Percentiles rank a stretch among this genome's conserved stretches.
Evolutionary conservation across 352 stramenopile genomes (phyloP).

Genomic region (Globisporangium paddicum): DNA sequence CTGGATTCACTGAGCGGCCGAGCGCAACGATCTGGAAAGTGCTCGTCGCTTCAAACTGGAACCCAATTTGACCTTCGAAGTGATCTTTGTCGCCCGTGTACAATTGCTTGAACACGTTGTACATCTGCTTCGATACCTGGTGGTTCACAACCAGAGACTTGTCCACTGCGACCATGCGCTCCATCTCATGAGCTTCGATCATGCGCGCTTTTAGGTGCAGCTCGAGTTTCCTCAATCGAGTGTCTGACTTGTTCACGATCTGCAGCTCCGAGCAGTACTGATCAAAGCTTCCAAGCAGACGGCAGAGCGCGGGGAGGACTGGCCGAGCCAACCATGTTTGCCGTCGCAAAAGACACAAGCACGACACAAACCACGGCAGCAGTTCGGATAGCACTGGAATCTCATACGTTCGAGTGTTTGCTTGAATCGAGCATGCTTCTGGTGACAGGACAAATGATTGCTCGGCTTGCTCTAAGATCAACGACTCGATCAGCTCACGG

Average conservation of each 20-base stretch:
- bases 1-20: slow-evolving; percentile 71
- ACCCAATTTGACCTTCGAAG: slow-evolving; percentile 87
- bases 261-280: slow-evolving; percentile 71
- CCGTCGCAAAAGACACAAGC: slow-evolving; percentile 70
- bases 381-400: slow-evolving; percentile 60
- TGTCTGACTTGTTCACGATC: slow-evolving; percentile 54
- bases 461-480: slow-evolving; percentile 49
- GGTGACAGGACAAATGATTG: slow-evolving; percentile 32
- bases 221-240: slow-evolving; percentile 61
- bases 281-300: slow-evolving; percentile 61
- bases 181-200: slow-evolving; percentile 64
- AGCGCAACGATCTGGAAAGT: slow-evolving; percentile 80
- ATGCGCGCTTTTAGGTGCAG: slow-evolving; percentile 44
- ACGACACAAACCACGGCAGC: slow-evolving; percentile 76
- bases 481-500: slow-evolving; percentile 40
- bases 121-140: slow-evolving; percentile 64
- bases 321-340: slow-evolving; percentile 75
- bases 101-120: slow-evolving; percentile 86
- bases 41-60: slow-evolving; percentile 84
- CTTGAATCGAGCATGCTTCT: slow-evolving; percentile 20
- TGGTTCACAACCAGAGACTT: slow-evolving; percentile 35
- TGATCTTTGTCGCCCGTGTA: slow-evolving; percentile 88
- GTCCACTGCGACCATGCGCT: slow-evolving; percentile 47
- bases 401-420: slow-evolving; percentile 30
- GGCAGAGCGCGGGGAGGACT: slow-evolving; percentile 58